phyloP scores from a whole-genome alignment of 2,329 filamentous ascomycete species.

The Aspergillus novofumigatus region DNA sequence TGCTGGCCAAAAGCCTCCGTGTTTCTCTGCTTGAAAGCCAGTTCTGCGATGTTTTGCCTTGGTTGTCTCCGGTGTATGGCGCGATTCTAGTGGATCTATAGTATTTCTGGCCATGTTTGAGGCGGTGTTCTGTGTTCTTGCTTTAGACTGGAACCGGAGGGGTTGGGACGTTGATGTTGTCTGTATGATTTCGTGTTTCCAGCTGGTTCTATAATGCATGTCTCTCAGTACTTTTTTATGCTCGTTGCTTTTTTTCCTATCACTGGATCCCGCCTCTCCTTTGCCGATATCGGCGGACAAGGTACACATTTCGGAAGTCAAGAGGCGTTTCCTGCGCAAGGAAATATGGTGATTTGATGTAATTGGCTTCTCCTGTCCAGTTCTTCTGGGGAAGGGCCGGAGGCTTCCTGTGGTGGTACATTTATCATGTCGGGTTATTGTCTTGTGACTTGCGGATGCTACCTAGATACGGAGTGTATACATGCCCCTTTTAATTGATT shows the following conservation, averaged over 20 bases:
- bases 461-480: too few relatives aligned
- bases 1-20: too few relatives aligned
- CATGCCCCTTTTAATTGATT: too few relatives aligned
- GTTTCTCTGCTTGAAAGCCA: not conserved
- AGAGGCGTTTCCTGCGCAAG: not conserved
- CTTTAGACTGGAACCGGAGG: not conserved
- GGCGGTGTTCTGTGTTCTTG: not conserved
- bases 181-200: not conserved
- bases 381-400: not conserved
- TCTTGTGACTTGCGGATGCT: not conserved
- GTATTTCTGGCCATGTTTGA: not conserved
- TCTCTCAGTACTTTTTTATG: not conserved
- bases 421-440: not conserved
- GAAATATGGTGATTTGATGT: not conserved
- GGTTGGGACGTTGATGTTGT: not conserved
- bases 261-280: not conserved
- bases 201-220: not conserved
- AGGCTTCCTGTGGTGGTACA: not conserved
- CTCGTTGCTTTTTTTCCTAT: not conserved
- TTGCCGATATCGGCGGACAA: not conserved
- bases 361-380: not conserved
- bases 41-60: not conserved
- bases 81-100: not conserved
- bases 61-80: not conserved
- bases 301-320: not conserved